These are phyloP conservation scores for Hyphodiscus sp. DNA, from an alignment of 2,329 filamentous ascomycete species.

Conservation along the genomic window DNA sequence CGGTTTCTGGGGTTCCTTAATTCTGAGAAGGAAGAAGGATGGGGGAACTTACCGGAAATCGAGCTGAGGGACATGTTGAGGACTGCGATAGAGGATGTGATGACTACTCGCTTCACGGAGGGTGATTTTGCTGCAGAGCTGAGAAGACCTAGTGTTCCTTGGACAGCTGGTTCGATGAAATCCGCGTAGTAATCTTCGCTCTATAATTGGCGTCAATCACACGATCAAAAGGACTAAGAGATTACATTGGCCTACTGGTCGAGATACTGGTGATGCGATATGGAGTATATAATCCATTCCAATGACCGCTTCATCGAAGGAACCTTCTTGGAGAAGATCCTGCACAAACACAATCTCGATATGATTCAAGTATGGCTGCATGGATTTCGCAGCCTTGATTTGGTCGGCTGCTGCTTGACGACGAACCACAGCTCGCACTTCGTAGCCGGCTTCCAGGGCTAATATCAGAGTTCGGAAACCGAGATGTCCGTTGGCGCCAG, in stretches of 20 bases:
- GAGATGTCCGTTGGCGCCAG: constrained; percentile 9
- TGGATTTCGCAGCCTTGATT: constrained; percentile 1
- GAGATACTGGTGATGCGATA: neutral
- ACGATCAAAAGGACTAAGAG: neutral
- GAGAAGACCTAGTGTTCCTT: constrained; percentile 1
- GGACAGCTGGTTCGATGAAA: constrained; percentile 4
- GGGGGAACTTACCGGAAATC: neutral
- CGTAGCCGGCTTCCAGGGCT: constrained; percentile 8
- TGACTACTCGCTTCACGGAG: constrained; percentile 20
- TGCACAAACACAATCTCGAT: constrained; percentile 6
- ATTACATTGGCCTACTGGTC: neutral
- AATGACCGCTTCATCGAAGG: constrained; percentile 3
- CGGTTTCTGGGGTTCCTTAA: neutral
- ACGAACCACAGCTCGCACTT: constrained; percentile 9
- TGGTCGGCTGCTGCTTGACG: neutral
- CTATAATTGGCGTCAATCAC: neutral
- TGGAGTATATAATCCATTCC: constrained; percentile 6
- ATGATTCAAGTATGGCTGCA: neutral
- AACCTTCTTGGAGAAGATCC: constrained; percentile 3
- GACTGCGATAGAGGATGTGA: constrained; percentile 26
- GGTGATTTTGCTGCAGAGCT: constrained; percentile 13
- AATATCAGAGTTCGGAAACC: constrained; percentile 7
- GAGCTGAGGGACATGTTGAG: neutral
- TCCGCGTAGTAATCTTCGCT: constrained; percentile 1
- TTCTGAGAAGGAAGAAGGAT: neutral